Evolutionary conservation across 2,329 filamentous ascomycete genomes (phyloP).

Genomic region (Orbilia ellipsospora): DNA sequence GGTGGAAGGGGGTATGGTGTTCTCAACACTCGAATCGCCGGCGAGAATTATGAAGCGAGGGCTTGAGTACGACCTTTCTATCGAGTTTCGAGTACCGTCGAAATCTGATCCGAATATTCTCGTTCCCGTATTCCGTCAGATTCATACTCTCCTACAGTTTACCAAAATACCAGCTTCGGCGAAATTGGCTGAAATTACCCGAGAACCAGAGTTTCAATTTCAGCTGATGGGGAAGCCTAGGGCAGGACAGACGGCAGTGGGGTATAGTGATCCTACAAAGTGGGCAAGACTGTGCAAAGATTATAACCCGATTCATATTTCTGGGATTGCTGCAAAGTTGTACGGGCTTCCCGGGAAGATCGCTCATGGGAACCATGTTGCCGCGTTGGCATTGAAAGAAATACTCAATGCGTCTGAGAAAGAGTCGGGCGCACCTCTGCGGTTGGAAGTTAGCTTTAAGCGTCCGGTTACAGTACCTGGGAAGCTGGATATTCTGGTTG

Average conservation of each 20-base stretch:
- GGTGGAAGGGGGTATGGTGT: conserved; percentile 25
- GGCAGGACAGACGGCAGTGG: conserved; percentile 2
- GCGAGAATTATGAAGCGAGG: conserved; percentile 47
- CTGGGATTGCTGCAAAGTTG: conserved; percentile 29
- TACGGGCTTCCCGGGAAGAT: conserved; percentile 44
- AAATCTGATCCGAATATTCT: background rate
- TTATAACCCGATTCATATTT: conserved; percentile 48
- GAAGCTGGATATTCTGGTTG: conserved; percentile 18
- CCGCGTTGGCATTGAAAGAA: conserved; percentile 27
- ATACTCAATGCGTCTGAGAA: background rate
- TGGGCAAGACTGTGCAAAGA: conserved; percentile 50
- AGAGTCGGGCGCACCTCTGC: background rate
- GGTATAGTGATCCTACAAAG: conserved; percentile 16
- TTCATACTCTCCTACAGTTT: conserved; percentile 33
- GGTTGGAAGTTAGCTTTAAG: conserved; percentile 35
- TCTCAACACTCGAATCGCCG: conserved; percentile 24
- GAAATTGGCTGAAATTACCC: conserved; percentile 13
- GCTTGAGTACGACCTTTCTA: conserved; percentile 29
- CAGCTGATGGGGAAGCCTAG: background rate
- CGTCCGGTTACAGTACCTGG: conserved; percentile 28
- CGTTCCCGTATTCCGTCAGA: conserved; percentile 32
- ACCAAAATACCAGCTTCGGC: conserved; percentile 24
- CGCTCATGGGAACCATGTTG: conserved; percentile 48
- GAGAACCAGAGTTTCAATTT: conserved; percentile 27
- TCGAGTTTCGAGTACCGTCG: conserved; percentile 23